phyloP scores from a whole-genome alignment of 1,284 basidiomycete species.

The Wallemia ichthyophaga region DNA sequence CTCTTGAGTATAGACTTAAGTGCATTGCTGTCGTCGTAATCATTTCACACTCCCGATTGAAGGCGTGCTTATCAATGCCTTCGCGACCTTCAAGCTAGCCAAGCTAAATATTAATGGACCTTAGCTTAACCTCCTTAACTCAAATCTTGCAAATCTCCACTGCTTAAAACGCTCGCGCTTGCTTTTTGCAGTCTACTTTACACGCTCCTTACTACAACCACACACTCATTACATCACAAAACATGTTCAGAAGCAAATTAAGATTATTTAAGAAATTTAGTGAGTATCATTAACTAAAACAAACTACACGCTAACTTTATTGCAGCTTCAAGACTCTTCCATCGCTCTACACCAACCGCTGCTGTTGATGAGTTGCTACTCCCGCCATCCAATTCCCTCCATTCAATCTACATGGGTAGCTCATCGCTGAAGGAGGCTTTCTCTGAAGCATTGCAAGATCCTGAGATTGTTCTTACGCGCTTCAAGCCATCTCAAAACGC shows the following conservation, averaged over 20 bases:
- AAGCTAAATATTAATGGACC: too few relatives aligned
- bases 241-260: not conserved
- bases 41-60: too few relatives aligned
- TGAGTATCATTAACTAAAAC: not conserved
- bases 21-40: too few relatives aligned
- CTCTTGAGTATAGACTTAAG: too few relatives aligned
- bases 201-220: too few relatives aligned
- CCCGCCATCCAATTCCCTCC: not conserved
- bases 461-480: not conserved
- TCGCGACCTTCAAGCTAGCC: too few relatives aligned
- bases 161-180: too few relatives aligned
- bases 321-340: not conserved
- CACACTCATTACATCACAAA: not conserved
- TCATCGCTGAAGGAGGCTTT: not conserved
- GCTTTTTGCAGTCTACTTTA: too few relatives aligned
- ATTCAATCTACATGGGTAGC: not conserved
- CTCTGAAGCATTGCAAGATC: not conserved
- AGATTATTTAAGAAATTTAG: not conserved
- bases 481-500: too few relatives aligned
- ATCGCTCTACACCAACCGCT: not conserved
- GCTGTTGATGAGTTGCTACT: not conserved
- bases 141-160: too few relatives aligned
- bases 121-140: too few relatives aligned
- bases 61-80: too few relatives aligned
- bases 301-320: not conserved